Conservation (phyloP, 2,329 filamentous ascomycete genomes). For the Bipolaris bicolor region DNA sequence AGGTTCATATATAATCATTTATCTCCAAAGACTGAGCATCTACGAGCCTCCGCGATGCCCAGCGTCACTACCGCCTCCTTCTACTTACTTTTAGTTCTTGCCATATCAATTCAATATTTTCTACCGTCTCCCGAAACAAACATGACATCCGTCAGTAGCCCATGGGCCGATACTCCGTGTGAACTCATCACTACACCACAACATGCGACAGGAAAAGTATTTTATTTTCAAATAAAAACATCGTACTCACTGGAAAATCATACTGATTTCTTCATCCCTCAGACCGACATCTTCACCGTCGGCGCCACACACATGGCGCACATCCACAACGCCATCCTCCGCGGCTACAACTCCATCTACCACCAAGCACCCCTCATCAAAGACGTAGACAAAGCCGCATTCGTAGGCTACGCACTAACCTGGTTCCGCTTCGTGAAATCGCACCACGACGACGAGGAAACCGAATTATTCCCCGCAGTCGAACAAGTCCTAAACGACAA, state of each 20-base stretch:
- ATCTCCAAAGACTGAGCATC: background rate
- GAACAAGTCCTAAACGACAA: constrained; percentile 35
- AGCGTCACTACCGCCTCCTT: constrained; percentile 13
- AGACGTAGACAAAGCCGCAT: constrained; percentile 41
- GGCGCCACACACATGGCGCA: constrained; percentile 49
- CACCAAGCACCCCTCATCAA: constrained; percentile 45
- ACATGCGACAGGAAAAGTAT: constrained; percentile 40
- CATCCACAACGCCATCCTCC: constrained; percentile 50
- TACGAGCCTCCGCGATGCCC: constrained; percentile 12
- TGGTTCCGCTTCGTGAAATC: constrained; percentile 46
- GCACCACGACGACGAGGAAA: constrained; percentile 49
- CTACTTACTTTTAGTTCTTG: constrained; percentile 9
- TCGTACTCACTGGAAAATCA: background rate
- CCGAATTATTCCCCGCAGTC: constrained; percentile 44
- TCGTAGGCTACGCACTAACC: constrained; percentile 44
- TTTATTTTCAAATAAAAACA: background rate
- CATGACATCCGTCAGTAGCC: constrained; percentile 15
- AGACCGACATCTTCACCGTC: constrained; percentile 43
- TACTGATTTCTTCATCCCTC: background rate
- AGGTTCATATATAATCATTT: background rate
- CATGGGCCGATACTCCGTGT: constrained; percentile 43
- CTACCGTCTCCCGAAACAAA: constrained; percentile 1
- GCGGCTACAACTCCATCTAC: constrained; percentile 52
- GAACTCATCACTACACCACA: constrained; percentile 38
- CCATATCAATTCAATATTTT: constrained; percentile 12